Percentiles rank a stretch among this genome's conserved stretches.
Evolutionary conservation across 345 rosid genomes (phyloP).

Genomic region (Brassica incana): DNA sequence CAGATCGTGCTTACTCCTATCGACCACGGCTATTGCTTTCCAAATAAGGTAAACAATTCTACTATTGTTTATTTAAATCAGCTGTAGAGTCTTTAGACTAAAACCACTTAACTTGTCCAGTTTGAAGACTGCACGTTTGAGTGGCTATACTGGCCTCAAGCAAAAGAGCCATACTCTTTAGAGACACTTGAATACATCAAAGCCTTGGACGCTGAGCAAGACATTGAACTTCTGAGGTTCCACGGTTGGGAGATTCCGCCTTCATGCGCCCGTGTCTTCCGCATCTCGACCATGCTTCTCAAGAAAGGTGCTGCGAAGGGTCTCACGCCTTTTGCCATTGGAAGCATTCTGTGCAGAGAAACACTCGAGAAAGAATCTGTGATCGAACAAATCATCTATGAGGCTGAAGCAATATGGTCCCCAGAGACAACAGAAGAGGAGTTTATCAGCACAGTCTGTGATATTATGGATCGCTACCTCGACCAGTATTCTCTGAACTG

Average conservation of each 20-base stretch:
- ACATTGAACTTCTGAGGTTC: constrained; percentile 59
- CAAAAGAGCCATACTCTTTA: constrained; percentile 60
- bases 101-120: constrained; percentile 38
- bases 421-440: constrained; percentile 56
- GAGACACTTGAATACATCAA: constrained; percentile 58
- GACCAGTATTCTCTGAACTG: constrained; percentile 39
- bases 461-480: constrained; percentile 58
- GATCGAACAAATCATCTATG: constrained; percentile 62
- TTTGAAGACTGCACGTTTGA: constrained; percentile 93
- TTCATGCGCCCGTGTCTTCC: constrained; percentile 50
- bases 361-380: constrained; percentile 56
- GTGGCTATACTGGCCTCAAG: constrained; percentile 96
- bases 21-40: constrained; percentile 91
- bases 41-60: constrained; percentile 41
- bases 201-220: constrained; percentile 61
- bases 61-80: too few species aligned
- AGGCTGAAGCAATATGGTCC: constrained; percentile 56
- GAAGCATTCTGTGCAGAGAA: constrained; percentile 78
- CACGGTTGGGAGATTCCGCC: constrained; percentile 75
- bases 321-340: constrained; percentile 65
- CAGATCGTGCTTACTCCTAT: constrained; percentile 64
- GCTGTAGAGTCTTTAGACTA: neutral
- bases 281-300: constrained; percentile 77
- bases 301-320: constrained; percentile 76
- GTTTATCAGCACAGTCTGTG: constrained; percentile 52